A percentile compares a stretch with the other conserved stretches of the same genome.
Conservation (phyloP, 202 grass and related monocot genomes). For the Alloteropsis angusta region DNA sequence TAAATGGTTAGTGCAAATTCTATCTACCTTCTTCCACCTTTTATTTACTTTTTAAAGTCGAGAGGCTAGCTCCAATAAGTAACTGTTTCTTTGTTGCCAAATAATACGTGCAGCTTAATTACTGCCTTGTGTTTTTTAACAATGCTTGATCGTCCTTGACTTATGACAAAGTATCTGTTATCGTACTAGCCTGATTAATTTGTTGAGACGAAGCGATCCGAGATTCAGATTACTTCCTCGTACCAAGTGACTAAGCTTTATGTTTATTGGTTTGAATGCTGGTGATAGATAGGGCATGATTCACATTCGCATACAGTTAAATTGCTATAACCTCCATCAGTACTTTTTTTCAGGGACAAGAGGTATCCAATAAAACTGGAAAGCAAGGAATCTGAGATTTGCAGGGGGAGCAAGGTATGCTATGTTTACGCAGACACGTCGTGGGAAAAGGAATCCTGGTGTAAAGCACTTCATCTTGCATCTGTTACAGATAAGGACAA, state of each 20-base stretch:
- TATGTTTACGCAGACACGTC: constrained; percentile 63
- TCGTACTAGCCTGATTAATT: neutral
- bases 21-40: neutral
- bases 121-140: neutral
- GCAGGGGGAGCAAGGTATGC: constrained; percentile 44
- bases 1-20: constrained; percentile 54
- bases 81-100: too few relatives aligned
- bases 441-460: constrained; percentile 95
- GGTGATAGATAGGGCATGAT: neutral
- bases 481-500: constrained; percentile 17
- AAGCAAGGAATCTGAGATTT: constrained; percentile 46
- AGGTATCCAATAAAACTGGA: constrained; percentile 80
- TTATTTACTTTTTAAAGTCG: neutral
- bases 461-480: constrained; percentile 69
- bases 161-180: neutral
- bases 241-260: neutral
- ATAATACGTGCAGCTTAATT: neutral
- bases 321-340: neutral
- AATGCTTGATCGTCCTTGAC: neutral
- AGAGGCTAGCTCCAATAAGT: neutral
- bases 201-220: neutral
- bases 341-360: constrained; percentile 50
- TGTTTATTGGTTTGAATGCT: neutral
- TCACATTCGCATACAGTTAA: neutral
- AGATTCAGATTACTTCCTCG: neutral